Conservation (phyloP, 1,284 basidiomycete species). For the Tausonia pullulans region DNA sequence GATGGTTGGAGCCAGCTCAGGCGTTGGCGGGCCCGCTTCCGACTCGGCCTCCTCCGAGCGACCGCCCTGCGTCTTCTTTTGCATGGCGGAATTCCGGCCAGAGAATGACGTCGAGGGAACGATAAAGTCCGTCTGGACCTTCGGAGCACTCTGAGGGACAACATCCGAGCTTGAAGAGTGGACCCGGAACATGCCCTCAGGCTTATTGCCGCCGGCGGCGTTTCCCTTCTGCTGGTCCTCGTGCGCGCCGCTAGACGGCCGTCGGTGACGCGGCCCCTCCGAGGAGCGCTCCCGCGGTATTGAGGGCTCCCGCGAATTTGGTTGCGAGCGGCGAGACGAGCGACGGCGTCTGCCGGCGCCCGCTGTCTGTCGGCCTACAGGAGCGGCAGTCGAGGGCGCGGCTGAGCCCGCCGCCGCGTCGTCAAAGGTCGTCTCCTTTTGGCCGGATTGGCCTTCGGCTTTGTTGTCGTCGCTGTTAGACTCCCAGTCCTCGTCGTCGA, state of each 20-base stretch:
- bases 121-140: neutral
- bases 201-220: neutral
- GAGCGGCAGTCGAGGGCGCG: no score
- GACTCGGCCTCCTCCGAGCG: no score
- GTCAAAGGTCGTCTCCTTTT: neutral
- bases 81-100: neutral
- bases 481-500: slow-evolving; percentile 12
- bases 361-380: no score
- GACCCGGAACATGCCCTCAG: slow-evolving; percentile 7
- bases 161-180: slow-evolving; percentile 7
- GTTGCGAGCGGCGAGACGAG: no score
- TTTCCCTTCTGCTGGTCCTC: neutral
- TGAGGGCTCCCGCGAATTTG: no score
- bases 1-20: neutral
- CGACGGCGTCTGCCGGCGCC: no score
- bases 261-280: no score
- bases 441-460: neutral
- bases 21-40: neutral
- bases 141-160: neutral
- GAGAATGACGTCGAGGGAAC: neutral
- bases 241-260: no score
- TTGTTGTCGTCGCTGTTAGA: slow-evolving; percentile 8
- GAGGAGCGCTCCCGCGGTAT: no score
- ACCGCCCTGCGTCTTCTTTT: no score
- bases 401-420: no score